Evolutionary conservation across 495 filamentous ascomycete species (phyloP).

Genomic region (Aspergillus haitiensis): DNA sequence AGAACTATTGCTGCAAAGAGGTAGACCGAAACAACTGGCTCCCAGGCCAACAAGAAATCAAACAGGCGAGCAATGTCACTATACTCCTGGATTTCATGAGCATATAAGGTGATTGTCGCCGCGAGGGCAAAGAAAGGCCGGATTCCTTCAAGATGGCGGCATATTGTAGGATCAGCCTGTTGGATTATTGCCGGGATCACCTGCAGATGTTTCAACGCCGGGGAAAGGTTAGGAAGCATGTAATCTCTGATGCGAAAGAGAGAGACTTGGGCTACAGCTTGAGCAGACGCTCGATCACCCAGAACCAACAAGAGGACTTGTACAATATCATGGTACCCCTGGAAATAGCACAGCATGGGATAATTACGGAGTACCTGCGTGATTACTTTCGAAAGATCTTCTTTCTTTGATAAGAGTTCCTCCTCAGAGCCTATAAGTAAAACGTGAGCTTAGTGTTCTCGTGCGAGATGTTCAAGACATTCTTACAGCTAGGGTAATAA

Average conservation of each 20-base stretch:
- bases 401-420: slow-evolving; percentile 64
- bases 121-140: slow-evolving; percentile 90
- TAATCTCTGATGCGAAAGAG: slow-evolving; percentile 91
- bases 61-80: slow-evolving; percentile 84
- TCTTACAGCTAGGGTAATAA: slow-evolving; percentile 83
- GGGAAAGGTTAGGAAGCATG: slow-evolving; percentile 87
- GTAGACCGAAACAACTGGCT: slow-evolving; percentile 84
- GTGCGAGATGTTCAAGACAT: background rate
- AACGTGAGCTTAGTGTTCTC: slow-evolving; percentile 8
- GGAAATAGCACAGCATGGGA: slow-evolving; percentile 92
- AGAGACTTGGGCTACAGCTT: slow-evolving; percentile 74
- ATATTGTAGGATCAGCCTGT: slow-evolving; percentile 64
- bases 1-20: slow-evolving; percentile 88
- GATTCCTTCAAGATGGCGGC: slow-evolving; percentile 68
- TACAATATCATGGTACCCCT: slow-evolving; percentile 97
- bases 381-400: slow-evolving; percentile 74
- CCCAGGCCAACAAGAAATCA: slow-evolving; percentile 82
- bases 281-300: slow-evolving; percentile 51
- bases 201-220: slow-evolving; percentile 76
- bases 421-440: slow-evolving; percentile 43
- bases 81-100: slow-evolving; percentile 91
- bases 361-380: slow-evolving; percentile 71
- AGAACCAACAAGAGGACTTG: slow-evolving; percentile 93
- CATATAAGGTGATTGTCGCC: slow-evolving; percentile 90
- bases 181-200: slow-evolving; percentile 80